Base-by-base conservation (phyloP, 2,329 filamentous ascomycete species). In the Exophiala viscosa region DNA sequence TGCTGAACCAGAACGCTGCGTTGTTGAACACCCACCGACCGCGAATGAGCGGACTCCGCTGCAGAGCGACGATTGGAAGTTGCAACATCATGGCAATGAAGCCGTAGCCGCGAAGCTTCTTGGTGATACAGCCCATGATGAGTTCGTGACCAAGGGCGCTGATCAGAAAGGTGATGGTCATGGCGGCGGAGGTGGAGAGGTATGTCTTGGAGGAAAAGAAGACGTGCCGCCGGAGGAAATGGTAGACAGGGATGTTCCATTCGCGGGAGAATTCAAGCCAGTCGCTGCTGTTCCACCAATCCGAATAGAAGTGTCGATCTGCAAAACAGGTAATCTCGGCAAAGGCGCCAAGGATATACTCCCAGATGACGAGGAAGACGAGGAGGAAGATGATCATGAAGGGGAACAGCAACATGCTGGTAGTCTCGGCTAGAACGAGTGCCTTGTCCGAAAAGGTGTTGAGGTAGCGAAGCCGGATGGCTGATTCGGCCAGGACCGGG, bases 221-320 rank as follows among this genome's bases (percentile, higher is more conserved):
- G 59, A 99, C 92, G 70, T 99, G 93, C 18, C 93, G 82, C 6
- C 91, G 85, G 64, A 97, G 86, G 74, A 96, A 99, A 66, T 91
- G 87, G 73, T 97, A 93, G 5, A 96, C 92, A 40, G 92, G 92
- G n/a, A 95, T 83, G 68, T 97, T 97, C 92, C 93, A 97, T 74
- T 96, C 88, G 60, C 90, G 84, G 9, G 86, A 91, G 72, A 97
- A 99, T 71, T 96, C 91, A 68, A 97, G 86, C 74, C 74, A 77
- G 62, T 77, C 75, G 53, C 73, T 74, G 2, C 75, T 79, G 61
- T 85, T 85, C 82, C 82, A 85, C 82, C 82, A 85, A 69, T 85
- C 83, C 36, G 79, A 77, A 75, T 96, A 99, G 74, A 97, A 97
- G 70, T 93, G 89, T 36, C 92, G 84, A 70, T 97, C 93, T 47